Conservation (phyloP, 176 grass and related monocot genomes). For the Musa schizocarpa region DNA sequence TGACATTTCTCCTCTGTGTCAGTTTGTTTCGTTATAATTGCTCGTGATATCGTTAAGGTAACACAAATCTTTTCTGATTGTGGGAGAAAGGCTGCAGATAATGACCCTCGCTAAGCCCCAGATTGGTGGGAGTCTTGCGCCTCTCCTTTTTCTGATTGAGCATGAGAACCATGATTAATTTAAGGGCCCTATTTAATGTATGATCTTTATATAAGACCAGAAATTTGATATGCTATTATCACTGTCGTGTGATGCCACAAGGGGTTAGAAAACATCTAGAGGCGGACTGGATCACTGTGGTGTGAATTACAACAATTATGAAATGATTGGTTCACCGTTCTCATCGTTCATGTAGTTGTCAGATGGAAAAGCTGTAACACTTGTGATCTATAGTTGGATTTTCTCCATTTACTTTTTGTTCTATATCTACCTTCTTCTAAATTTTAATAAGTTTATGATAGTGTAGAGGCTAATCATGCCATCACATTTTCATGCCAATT, state of each 20-base stretch:
- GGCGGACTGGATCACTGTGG: too few species aligned
- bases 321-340: not conserved
- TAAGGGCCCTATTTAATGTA: too few species aligned
- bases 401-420: not conserved
- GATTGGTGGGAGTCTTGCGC: too few species aligned
- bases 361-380: not conserved
- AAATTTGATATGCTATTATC: too few species aligned
- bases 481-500: slow-evolving; percentile 18
- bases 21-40: not conserved
- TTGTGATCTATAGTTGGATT: not conserved
- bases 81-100: not conserved
- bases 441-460: not conserved
- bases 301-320: not conserved
- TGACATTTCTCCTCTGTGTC: too few species aligned
- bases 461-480: not conserved
- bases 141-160: too few species aligned
- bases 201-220: too few species aligned
- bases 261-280: too few species aligned
- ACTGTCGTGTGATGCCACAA: too few species aligned
- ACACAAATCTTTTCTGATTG: not conserved
- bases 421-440: not conserved
- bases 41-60: not conserved
- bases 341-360: too few species aligned
- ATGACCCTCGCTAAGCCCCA: not conserved
- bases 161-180: too few species aligned